Percentiles rank a stretch among this genome's conserved stretches.
Evolutionary conservation across 495 filamentous ascomycete genomes (phyloP).

Genomic region (Immersiella caudata): DNA sequence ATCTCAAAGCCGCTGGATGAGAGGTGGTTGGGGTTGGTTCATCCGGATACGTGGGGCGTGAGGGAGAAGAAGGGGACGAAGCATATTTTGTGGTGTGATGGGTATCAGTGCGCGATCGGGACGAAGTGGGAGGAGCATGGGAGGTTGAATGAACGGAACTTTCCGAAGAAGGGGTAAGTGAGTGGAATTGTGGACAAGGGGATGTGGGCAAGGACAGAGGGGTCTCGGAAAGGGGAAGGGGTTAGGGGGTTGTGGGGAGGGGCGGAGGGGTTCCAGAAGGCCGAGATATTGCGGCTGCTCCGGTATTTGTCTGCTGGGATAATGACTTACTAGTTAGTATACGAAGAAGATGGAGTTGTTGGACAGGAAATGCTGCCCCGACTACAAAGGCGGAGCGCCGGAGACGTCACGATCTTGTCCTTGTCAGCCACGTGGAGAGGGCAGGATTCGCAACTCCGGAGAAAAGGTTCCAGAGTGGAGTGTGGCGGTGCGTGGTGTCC

Average conservation of each 20-base stretch:
- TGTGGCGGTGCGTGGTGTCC: background rate
- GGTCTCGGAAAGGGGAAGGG: too few relatives aligned
- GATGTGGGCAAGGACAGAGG: too few relatives aligned
- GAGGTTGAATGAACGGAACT: background rate
- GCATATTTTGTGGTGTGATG: background rate
- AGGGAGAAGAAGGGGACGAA: background rate
- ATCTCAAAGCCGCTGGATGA: background rate
- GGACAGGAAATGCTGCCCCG: too few relatives aligned
- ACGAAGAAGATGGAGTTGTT: too few relatives aligned
- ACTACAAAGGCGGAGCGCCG: background rate
- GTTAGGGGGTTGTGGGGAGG: too few relatives aligned
- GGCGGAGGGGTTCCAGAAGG: too few relatives aligned
- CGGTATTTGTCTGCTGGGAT: too few relatives aligned
- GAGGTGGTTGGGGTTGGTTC: background rate
- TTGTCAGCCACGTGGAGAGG: background rate
- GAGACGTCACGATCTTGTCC: background rate
- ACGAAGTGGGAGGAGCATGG: background rate
- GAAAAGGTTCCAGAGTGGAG: too few relatives aligned
- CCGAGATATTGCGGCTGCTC: too few relatives aligned
- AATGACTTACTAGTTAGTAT: too few relatives aligned
- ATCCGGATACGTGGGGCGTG: background rate
- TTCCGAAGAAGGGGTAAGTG: background rate
- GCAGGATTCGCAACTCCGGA: background rate
- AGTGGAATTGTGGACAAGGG: too few relatives aligned
- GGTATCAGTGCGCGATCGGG: background rate